Evolutionary conservation across 2,329 filamentous ascomycete genomes (phyloP).

Genomic region (Cercospora beticola): DNA sequence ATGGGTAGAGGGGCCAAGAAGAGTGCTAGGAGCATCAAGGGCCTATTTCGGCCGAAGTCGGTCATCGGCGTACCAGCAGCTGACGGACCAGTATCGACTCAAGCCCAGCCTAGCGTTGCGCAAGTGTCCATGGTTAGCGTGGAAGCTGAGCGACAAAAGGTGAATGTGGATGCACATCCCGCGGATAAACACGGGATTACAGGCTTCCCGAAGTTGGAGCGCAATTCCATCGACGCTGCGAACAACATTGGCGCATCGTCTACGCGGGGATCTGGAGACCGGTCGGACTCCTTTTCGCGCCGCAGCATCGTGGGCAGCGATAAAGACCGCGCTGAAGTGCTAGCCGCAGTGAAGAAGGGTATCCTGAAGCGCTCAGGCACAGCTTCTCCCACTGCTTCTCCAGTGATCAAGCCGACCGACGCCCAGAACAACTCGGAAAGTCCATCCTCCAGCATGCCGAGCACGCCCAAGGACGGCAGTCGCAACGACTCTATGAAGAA

Average conservation of each 20-base stretch:
- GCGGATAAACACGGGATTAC: constrained; percentile 71
- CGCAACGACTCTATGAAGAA: constrained; percentile 48
- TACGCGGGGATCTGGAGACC: constrained; percentile 49
- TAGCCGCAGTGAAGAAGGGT: constrained; percentile 90
- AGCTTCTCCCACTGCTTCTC: constrained; percentile 67
- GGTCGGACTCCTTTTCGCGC: constrained; percentile 61
- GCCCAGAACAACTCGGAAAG: constrained; percentile 70
- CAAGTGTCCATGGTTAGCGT: constrained; percentile 93
- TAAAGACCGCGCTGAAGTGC: constrained; percentile 82
- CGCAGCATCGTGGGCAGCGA: constrained; percentile 92
- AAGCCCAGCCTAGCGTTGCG: constrained; percentile 63
- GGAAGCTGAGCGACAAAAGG: constrained; percentile 83
- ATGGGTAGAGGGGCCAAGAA: constrained; percentile 99
- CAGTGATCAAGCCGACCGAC: constrained; percentile 64
- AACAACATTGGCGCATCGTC: constrained; percentile 33
- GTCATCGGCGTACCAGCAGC: constrained; percentile 73
- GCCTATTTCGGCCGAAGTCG: constrained; percentile 92
- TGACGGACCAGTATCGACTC: constrained; percentile 62
- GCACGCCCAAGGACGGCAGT: constrained; percentile 76
- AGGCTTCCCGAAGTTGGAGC: constrained; percentile 80
- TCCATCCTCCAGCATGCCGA: constrained; percentile 80
- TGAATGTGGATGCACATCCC: constrained; percentile 72
- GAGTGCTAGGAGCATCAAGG: constrained; percentile 83
- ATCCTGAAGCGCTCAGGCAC: constrained; percentile 79
- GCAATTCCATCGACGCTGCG: constrained; percentile 72